Evolutionary conservation across 2,329 filamentous ascomycete genomes (phyloP), one percentile per base, ranked within the genome.

Genomic region (Alternaria triticimaculans): DNA sequence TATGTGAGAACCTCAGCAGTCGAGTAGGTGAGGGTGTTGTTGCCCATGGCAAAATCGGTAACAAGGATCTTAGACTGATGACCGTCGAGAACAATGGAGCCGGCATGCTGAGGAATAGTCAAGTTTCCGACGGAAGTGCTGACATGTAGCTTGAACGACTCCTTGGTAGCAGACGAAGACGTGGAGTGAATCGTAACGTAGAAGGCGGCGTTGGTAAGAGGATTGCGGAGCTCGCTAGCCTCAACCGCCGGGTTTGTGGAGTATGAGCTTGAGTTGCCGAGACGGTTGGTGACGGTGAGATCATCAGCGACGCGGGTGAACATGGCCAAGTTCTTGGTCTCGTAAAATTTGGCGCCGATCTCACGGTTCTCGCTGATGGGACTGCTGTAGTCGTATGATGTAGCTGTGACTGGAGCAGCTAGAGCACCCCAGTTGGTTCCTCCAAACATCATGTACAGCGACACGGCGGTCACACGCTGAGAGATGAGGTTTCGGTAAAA

Each of bases 391-490:
- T 90, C 88, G 67, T 90, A 90, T 30, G 86, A 88, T 4, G 85
- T 87, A 2, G 84, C 87, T 28, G 87, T 87, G 1, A 87, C 84
- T 0, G 88, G 87, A 5, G 84, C 84, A 12, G 87, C 85, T 28
- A 88, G 78, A 51, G 84, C 85, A 6, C 88, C 88, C 87, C 87
- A 90, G 65, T 87, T 89, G 0, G 88, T 90, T 3, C 88, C 88
- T 5, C 88, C 88, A 56, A 85, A 90, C 55, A 88, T 78, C 87
- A 90, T 90, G 72, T 90, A 90, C 2, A 90, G 75, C 28, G 84
- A 88, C 58, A 89, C 84, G 0, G 86, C 87, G 0, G 87, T 88
- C 4, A 89, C 84, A 1, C 86, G 82, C 68, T 90, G 86, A 25
- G 83, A 86, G 25, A 90, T 85, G 57, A 89, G 84, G 71, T 89